Evolutionary conservation across 345 rosid genomes (phyloP).

Genomic region (Camelina laxa): DNA sequence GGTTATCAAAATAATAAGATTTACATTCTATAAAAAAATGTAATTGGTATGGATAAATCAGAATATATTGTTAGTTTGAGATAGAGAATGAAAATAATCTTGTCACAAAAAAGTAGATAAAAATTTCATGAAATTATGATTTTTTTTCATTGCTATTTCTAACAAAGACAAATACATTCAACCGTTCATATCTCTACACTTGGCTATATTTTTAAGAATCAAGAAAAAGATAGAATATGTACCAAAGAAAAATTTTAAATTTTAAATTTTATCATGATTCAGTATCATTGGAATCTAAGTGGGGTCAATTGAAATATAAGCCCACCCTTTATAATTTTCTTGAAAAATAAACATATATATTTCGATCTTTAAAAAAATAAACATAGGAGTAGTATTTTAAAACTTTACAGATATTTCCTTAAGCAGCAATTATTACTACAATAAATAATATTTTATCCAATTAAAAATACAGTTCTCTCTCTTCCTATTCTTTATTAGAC

Average conservation of each 20-base stretch:
- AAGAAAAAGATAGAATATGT: no score
- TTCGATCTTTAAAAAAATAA: no score
- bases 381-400: no score
- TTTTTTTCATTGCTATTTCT: not conserved
- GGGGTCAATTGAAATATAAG: slow-evolving; percentile 21
- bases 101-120: not conserved
- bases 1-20: not conserved
- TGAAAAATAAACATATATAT: no score
- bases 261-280: slow-evolving; percentile 7
- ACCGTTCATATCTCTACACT: slow-evolving; percentile 7
- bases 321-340: not conserved
- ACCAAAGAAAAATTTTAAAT: not conserved
- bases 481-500: not conserved
- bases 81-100: not conserved
- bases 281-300: slow-evolving; percentile 30
- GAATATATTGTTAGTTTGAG: not conserved
- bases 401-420: slow-evolving; percentile 10
- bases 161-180: not conserved
- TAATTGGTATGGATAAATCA: not conserved
- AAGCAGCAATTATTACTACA: not conserved
- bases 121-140: not conserved
- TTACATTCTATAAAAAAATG: not conserved
- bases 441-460: not conserved
- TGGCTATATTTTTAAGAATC: not conserved
- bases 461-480: not conserved